phyloP scores from a whole-genome alignment of 495 filamentous ascomycete species.

The Apodospora peruviana region DNA sequence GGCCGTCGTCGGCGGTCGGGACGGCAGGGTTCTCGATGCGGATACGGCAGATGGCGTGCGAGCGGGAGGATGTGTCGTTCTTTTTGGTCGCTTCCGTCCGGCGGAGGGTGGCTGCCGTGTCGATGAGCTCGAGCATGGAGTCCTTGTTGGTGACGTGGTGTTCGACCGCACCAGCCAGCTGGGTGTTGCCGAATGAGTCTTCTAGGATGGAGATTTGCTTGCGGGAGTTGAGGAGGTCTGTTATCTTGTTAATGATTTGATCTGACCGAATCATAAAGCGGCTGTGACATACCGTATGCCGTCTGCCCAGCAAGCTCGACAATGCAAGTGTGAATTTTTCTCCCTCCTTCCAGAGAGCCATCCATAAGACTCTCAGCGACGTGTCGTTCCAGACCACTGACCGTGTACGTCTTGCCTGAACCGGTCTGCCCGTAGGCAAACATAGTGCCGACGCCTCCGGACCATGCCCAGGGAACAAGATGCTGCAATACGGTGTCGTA shows the following conservation, averaged over 20 bases:
- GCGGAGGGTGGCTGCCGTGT: slow-evolving; percentile 17
- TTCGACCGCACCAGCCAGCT: slow-evolving; percentile 18
- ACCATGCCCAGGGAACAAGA: slow-evolving; percentile 20
- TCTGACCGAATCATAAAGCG: neutral
- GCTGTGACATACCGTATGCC: slow-evolving; percentile 3
- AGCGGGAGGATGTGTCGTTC: slow-evolving; percentile 42
- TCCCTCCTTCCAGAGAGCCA: slow-evolving; percentile 13
- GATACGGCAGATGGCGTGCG: slow-evolving; percentile 44
- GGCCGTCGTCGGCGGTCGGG: neutral
- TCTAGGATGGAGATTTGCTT: slow-evolving; percentile 23
- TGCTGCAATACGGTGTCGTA: slow-evolving; percentile 15
- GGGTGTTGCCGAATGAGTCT: slow-evolving; percentile 18
- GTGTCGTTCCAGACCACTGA: slow-evolving; percentile 20
- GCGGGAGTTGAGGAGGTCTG: slow-evolving; percentile 19
- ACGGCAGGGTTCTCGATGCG: slow-evolving; percentile 29
- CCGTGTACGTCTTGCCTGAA: slow-evolving; percentile 43
- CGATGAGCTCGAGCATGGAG: slow-evolving; percentile 8
- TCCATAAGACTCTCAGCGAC: slow-evolving; percentile 19
- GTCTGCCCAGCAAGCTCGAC: slow-evolving; percentile 19
- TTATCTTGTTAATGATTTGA: neutral
- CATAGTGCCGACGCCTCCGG: slow-evolving; percentile 24
- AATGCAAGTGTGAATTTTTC: slow-evolving; percentile 16
- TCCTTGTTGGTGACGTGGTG: slow-evolving; percentile 12
- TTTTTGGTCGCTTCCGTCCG: slow-evolving; percentile 24
- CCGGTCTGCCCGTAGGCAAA: slow-evolving; percentile 46